A percentile compares a stretch with the other conserved stretches of the same genome.
phyloP scores from a whole-genome alignment of 2,329 filamentous ascomycete genomes.

The Mycosphaerella sp. region DNA sequence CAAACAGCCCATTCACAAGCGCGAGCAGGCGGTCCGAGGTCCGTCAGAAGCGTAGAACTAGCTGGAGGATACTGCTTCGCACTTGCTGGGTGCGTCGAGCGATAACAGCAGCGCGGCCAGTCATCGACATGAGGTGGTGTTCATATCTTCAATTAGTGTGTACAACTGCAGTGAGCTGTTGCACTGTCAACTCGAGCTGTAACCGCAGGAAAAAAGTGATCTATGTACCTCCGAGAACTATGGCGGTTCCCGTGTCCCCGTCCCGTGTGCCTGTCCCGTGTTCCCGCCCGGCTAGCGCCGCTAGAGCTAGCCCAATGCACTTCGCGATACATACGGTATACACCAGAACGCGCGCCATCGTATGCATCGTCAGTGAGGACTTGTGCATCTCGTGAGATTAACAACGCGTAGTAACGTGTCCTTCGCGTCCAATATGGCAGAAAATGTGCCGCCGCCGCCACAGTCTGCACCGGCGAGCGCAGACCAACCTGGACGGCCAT shows the following conservation, averaged over 20 bases:
- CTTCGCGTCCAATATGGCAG: constrained; percentile 38
- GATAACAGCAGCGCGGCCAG: too few relatives aligned
- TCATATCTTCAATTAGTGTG: not conserved
- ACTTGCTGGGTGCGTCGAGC: too few relatives aligned
- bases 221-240: too few relatives aligned
- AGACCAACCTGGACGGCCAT: constrained; percentile 47
- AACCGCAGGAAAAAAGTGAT: constrained; percentile 30
- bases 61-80: too few relatives aligned
- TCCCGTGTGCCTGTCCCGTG: too few relatives aligned
- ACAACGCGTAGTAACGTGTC: not conserved
- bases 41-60: too few relatives aligned
- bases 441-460: constrained; percentile 40
- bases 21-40: not conserved
- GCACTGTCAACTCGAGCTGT: constrained; percentile 30
- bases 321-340: too few relatives aligned
- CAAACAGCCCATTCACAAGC: not conserved
- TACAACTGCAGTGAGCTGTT: not conserved
- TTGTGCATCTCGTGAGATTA: not conserved
- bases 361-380: too few relatives aligned
- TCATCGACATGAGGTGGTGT: not conserved
- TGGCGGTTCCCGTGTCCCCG: too few relatives aligned
- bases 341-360: too few relatives aligned
- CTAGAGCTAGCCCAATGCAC: too few relatives aligned
- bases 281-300: too few relatives aligned
- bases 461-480: constrained; percentile 29